A percentile compares a stretch with the other conserved stretches of the same genome.
Conservation (phyloP, 208 protist species). For the Vickermania ingenoplastis region DNA sequence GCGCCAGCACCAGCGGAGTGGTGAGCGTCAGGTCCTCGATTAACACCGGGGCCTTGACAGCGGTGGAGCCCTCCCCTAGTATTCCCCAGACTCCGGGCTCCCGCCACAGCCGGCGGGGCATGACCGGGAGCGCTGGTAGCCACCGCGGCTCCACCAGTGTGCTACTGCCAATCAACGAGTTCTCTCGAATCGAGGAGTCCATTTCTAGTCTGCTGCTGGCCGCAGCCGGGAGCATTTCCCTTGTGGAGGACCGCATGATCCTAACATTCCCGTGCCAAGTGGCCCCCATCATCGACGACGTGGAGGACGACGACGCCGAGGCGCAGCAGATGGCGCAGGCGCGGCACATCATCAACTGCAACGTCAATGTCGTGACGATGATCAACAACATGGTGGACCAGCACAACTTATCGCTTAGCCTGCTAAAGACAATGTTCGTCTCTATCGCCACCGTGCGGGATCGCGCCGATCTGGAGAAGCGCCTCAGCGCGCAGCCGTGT, state of each 20-base stretch:
- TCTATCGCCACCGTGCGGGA: constrained; percentile 74
- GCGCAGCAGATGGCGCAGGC: constrained; percentile 50
- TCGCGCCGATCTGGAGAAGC: constrained; percentile 61
- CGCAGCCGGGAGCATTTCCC: constrained; percentile 41
- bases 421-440: constrained; percentile 87
- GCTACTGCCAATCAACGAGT: not conserved
- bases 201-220: constrained; percentile 19
- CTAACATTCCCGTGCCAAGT: constrained; percentile 83
- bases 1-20: not conserved
- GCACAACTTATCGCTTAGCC: constrained; percentile 80
- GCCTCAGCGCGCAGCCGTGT: constrained; percentile 44
- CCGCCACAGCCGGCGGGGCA: not conserved
- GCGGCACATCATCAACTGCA: constrained; percentile 75
- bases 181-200: not conserved
- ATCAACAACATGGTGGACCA: constrained; percentile 84
- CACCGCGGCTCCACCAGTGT: too few species aligned
- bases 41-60: too few species aligned
- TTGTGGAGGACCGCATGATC: constrained; percentile 23
- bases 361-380: constrained; percentile 78
- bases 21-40: too few species aligned
- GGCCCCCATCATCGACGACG: constrained; percentile 58
- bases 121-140: not conserved
- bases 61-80: not conserved
- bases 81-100: not conserved
- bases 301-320: constrained; percentile 20